A percentile compares a stretch with the other conserved stretches of the same genome.
Evolutionary conservation across 2,329 filamentous ascomycete species (phyloP).

Genomic region (Zasmidium angulare): DNA sequence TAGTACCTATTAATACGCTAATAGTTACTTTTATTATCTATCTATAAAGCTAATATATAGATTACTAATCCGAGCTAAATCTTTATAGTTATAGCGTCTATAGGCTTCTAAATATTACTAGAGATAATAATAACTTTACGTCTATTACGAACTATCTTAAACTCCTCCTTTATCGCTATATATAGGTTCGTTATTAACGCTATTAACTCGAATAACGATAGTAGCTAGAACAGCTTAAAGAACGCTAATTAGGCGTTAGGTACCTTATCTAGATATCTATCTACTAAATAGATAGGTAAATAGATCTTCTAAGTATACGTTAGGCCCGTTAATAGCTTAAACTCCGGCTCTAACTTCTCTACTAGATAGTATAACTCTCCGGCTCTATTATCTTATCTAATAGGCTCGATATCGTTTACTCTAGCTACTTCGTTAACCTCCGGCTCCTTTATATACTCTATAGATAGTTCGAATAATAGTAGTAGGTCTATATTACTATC

Average conservation of each 20-base stretch:
- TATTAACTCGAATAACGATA: not conserved
- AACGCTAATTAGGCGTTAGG: not conserved
- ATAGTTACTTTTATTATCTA: constrained; percentile 1
- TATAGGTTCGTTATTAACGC: no score
- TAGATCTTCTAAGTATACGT: not conserved
- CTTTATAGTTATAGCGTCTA: not conserved
- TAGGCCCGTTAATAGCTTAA: not conserved
- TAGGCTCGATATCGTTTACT: not conserved
- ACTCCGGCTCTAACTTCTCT: no score
- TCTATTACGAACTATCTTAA: not conserved
- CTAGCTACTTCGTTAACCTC: not conserved
- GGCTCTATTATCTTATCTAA: not conserved
- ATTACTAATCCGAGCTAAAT: not conserved
- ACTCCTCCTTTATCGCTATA: not conserved
- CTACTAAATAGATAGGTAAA: not conserved
- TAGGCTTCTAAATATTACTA: not conserved
- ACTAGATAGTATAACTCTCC: no score
- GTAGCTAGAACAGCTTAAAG: not conserved
- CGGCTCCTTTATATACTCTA: not conserved
- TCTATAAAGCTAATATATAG: constrained; percentile 3
- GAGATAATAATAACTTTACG: not conserved
- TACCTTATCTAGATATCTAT: not conserved
- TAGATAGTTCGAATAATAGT: not conserved
- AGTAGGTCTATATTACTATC: not conserved
- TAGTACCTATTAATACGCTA: not conserved